Base-by-base conservation (phyloP, 257 asterid genomes). In the Plantago ovata region DNA sequence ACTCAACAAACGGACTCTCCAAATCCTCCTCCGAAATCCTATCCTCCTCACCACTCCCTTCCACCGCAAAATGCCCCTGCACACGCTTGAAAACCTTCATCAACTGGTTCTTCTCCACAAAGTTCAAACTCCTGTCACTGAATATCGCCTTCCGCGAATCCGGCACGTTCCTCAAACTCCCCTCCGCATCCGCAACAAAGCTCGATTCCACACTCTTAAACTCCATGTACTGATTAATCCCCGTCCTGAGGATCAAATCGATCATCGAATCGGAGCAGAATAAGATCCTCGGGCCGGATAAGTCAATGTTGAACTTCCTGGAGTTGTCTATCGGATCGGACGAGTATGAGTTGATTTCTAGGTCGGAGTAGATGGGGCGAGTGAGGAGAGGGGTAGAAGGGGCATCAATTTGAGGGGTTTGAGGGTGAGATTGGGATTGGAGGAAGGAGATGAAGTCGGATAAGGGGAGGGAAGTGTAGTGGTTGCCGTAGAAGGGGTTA, bases 51-150 rank as follows among this genome's bases (percentile, higher is more conserved):
- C 64, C 83, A 43, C 66, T 70, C n/a, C 66, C 69, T n/a, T 48
- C 84, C 23, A 66, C 72, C 46, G 65, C 81, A 14, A 78, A 48
- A 66, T 87, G 92, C 50, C 77, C 84, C 75, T 83, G 92, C 20
- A 91, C 96, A 64, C 77, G 65, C 86, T 87, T 88, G 73, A 84
- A 89, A 75, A 93, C 82, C 71, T 79, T 79, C 99, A 80, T 86
- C 76, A 93, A 60, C 88, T 79, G 87, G 70, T 81, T 82, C 78
- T 89, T 93, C 84, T 93, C 97, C 2, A 75, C 32, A 18, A 84
- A 64, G 14, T 80, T 71, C 80, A 93, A 66, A 22, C 57, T 69
- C 48, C 79, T 76, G 44, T 72, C 84, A 71, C 78, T 93, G 52
- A 84, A 89, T 48, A 93, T 93, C 9, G 99, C 97, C 38, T 82